Conservation (phyloP, 192 early-diverging fungal species). For the Coemansia sp. region DNA sequence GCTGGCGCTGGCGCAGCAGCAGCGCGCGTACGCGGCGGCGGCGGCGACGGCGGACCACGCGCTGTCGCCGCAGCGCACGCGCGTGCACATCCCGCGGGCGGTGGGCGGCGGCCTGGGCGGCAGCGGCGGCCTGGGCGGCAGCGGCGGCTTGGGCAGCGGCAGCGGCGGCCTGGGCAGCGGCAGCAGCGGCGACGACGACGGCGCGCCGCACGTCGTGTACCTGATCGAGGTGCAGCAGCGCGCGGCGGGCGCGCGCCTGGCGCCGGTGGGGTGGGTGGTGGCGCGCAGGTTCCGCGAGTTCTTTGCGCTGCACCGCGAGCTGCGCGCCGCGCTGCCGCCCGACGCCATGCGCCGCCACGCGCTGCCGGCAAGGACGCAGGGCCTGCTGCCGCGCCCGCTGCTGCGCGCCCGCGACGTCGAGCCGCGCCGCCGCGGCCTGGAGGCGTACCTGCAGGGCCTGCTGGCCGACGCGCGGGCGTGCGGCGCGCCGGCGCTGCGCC, state of each 20-base stretch:
- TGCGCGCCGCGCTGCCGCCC: constrained; percentile 56
- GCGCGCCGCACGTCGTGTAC: constrained; percentile 26
- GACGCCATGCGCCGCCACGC: constrained; percentile 60
- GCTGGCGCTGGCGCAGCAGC: constrained; percentile 60
- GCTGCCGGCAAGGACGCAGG: constrained; percentile 66
- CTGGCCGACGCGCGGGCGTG: constrained; percentile 60
- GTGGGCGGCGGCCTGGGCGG: too few relatives aligned
- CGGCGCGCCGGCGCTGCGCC: constrained; percentile 58
- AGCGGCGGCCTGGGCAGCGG: background rate
- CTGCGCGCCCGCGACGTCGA: too few relatives aligned
- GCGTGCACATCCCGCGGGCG: constrained; percentile 44
- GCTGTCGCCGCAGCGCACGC: constrained; percentile 54
- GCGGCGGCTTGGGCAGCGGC: too few relatives aligned
- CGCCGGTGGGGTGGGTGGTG: constrained; percentile 67
- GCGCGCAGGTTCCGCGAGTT: constrained; percentile 84
- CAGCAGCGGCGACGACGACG: background rate
- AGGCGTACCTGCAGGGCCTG: constrained; percentile 69
- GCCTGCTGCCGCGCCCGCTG: constrained; percentile 50
- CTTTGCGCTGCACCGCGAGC: constrained; percentile 69
- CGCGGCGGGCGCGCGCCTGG: constrained; percentile 44
- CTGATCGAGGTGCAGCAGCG: constrained; percentile 71
- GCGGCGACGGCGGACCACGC: constrained; percentile 61
- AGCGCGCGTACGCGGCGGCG: constrained; percentile 58
- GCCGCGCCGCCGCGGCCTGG: constrained; percentile 61
- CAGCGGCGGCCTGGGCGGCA: too few relatives aligned